phyloP scores from a whole-genome alignment of 306 rosid species.

The Vicia villosa region DNA sequence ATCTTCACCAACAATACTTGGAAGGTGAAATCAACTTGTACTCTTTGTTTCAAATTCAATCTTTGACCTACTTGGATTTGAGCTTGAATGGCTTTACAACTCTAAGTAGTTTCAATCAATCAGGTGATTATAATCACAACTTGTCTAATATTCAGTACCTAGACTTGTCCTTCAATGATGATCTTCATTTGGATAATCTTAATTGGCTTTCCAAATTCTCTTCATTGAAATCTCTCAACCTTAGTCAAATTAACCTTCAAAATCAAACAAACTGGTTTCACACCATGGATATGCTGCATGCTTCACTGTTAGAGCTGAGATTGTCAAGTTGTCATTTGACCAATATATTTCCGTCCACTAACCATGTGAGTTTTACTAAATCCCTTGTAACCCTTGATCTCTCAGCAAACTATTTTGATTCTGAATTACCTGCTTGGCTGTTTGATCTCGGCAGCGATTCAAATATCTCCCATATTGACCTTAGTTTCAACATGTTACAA shows the following conservation, averaged over 20 bases:
- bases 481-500: neutral
- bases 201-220: conserved; percentile 34
- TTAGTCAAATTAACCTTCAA: conserved; percentile 13
- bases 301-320: conserved; percentile 19
- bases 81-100: conserved; percentile 21
- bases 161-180: conserved; percentile 21
- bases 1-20: conserved; percentile 15
- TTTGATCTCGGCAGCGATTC: conserved; percentile 4
- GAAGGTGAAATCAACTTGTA: conserved; percentile 34
- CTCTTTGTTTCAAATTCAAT: conserved; percentile 26
- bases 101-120: neutral
- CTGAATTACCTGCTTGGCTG: conserved; percentile 40
- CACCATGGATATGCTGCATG: neutral
- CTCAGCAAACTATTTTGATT: conserved; percentile 2
- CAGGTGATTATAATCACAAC: neutral
- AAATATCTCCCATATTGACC: conserved; percentile 24
- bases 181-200: conserved; percentile 18
- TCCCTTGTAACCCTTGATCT: conserved; percentile 35
- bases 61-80: conserved; percentile 35
- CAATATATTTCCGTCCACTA: neutral
- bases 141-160: conserved; percentile 14
- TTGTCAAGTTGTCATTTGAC: conserved; percentile 19
- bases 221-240: conserved; percentile 34
- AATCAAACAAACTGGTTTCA: conserved; percentile 37
- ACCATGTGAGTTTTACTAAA: conserved; percentile 27